Percentiles rank a stretch among this genome's conserved stretches.
These are phyloP conservation scores for Linderniella brevidens DNA, from an alignment of 257 asterid genomes.

Conservation along the genomic window DNA sequence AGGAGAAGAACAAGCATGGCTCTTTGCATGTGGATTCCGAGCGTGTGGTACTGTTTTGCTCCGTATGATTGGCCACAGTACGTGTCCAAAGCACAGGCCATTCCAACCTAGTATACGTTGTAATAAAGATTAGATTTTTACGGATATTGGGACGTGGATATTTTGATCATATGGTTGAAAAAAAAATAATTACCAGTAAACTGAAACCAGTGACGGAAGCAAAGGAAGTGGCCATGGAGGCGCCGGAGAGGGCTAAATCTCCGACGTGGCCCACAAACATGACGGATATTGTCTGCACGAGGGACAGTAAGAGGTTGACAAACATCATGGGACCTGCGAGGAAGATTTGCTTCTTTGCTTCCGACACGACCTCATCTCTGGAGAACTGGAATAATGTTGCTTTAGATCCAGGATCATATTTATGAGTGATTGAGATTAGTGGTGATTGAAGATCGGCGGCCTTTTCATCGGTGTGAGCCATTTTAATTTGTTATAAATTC, in stretches of 20 bases:
- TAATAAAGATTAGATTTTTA: too few relatives aligned
- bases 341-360: slow-evolving; percentile 23
- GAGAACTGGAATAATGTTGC: slow-evolving; percentile 7
- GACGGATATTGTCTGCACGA: slow-evolving; percentile 32
- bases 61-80: slow-evolving; percentile 59
- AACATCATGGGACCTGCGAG: slow-evolving; percentile 44
- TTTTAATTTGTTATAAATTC: too few relatives aligned
- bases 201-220: slow-evolving; percentile 49
- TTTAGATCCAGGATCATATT: too few relatives aligned
- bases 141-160: not conserved
- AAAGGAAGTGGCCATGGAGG: slow-evolving; percentile 60
- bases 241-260: slow-evolving; percentile 51
- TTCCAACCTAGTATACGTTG: slow-evolving; percentile 54
- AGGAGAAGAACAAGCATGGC: slow-evolving; percentile 47
- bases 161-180: not conserved
- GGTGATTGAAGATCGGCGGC: too few relatives aligned
- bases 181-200: slow-evolving; percentile 17
- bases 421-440: too few relatives aligned
- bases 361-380: slow-evolving; percentile 20
- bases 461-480: too few relatives aligned
- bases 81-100: slow-evolving; percentile 55
- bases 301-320: slow-evolving; percentile 32
- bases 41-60: slow-evolving; percentile 48
- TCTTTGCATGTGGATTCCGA: slow-evolving; percentile 52
- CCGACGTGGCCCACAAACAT: slow-evolving; percentile 60